Evolutionary conservation across 2,329 filamentous ascomycete species (phyloP), one percentile per base, ranked within the genome.

Genomic region (Laburnicola sp.): DNA sequence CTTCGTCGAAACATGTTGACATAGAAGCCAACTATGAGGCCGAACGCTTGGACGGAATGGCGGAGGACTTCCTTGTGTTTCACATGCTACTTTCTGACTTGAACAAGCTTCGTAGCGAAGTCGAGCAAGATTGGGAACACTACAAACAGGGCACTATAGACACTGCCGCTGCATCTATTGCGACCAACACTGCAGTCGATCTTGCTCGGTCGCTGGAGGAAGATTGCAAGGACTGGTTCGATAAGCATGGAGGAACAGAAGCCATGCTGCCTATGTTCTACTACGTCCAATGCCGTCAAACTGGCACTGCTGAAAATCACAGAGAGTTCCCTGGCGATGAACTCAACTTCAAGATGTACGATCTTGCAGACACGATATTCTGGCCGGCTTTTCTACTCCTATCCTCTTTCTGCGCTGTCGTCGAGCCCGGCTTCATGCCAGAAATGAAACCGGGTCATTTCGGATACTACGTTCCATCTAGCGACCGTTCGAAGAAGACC

Each of bases 381-480:
- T 46, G 11, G 25, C 42, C 41, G 30, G 35, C 45, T 7, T 43
- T 32, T 16, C 44, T 44, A 52, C 25, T 52, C 62, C 4, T 65
- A 64, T 35, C 57, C 10, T 52, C 58, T 2, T 69, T 68, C 27
- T 46, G 56, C 5, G 30, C 56, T 34, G 57, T 68, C 31, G 30
- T 68, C 7, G 41, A 67, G 32, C 48, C 30, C 3, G 36, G 57
- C 43, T 38, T 52, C 34, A 22, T 61, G 8, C 68, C 68, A 25
- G 56, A 65, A 41, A 64, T 64, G 30, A 68, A 62, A 40, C 53
- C 51, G 23, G 67, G 64, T 0, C 57, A 59, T 37, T 72, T 64
- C 45, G 67, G 68, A 9, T 58, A 32, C 1, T 73, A 73, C 53
- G 41, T 70, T 41, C 61, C 66, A 1, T 59, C 56, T 3, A 63